phyloP scores from a whole-genome alignment of 2,329 filamentous ascomycete species.

The Penicillium thymicola region DNA sequence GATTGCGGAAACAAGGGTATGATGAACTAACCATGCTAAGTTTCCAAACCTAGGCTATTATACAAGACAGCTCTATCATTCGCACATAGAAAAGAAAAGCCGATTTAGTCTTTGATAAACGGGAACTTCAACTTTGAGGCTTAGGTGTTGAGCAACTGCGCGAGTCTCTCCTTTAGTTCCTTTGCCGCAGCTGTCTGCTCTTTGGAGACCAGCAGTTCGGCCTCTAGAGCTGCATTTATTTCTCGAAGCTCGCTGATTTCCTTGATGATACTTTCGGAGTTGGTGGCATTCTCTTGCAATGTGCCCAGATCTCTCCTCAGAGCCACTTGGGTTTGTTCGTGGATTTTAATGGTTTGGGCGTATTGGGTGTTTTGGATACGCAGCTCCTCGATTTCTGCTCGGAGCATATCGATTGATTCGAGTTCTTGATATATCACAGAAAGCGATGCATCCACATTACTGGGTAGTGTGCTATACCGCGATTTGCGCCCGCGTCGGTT shows the following conservation, averaged over 20 bases:
- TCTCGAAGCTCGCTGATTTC: neutral
- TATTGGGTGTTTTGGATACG: neutral
- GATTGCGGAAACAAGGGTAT: no score
- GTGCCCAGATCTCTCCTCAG: neutral
- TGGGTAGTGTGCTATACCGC: no score
- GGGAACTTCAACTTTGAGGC: neutral
- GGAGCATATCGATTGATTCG: neutral
- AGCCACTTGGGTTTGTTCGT: neutral
- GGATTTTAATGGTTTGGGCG: neutral
- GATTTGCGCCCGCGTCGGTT: no score
- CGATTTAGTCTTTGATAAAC: neutral
- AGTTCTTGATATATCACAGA: neutral
- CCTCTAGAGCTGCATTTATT: no score
- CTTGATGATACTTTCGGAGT: neutral
- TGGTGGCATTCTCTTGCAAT: neutral
- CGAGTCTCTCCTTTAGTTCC: neutral
- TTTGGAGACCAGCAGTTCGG: neutral
- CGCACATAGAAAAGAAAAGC: neutral
- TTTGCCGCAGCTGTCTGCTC: neutral
- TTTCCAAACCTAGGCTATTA: neutral
- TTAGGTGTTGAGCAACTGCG: neutral
- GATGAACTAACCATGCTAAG: no score
- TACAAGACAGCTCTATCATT: neutral
- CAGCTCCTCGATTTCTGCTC: neutral
- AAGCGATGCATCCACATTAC: no score